phyloP scores from a whole-genome alignment of 1,284 basidiomycete genomes.

The Kalmanozyma brasiliensis region DNA sequence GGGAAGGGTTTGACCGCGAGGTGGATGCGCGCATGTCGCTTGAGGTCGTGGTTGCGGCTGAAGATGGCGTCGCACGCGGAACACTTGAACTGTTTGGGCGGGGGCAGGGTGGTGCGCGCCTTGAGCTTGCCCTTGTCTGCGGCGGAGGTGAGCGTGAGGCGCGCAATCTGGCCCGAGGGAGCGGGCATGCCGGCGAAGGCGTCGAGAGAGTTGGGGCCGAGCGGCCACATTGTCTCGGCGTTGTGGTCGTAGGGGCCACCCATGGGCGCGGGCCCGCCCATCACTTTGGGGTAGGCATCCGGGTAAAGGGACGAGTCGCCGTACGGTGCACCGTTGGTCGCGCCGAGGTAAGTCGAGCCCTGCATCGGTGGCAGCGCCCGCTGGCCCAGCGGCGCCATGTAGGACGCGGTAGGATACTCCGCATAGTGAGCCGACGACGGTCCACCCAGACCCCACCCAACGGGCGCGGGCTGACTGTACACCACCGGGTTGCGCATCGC shows the following conservation, averaged over 20 bases:
- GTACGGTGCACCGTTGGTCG: constrained; percentile 18
- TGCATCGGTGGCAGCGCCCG: constrained; percentile 16
- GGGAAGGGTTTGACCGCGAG: constrained; percentile 62
- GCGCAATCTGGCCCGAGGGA: constrained; percentile 17
- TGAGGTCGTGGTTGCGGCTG: constrained; percentile 63
- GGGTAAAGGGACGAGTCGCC: constrained; percentile 21
- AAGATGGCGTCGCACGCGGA: constrained; percentile 59
- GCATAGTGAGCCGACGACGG: constrained; percentile 21
- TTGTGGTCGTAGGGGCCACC: constrained; percentile 25
- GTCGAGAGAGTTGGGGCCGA: constrained; percentile 39
- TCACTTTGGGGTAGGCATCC: constrained; percentile 23
- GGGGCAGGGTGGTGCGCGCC: constrained; percentile 29
- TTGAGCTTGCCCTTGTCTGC: constrained; percentile 36
- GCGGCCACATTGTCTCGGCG: constrained; percentile 36
- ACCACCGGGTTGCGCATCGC: constrained; percentile 37
- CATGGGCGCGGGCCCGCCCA: constrained; percentile 12
- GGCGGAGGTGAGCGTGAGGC: constrained; percentile 35
- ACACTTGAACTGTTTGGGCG: constrained; percentile 56
- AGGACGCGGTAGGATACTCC: constrained; percentile 42
- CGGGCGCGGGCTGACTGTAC: constrained; percentile 37
- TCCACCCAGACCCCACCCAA: constrained; percentile 16
- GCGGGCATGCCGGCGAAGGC: constrained; percentile 42
- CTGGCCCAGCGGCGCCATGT: constrained; percentile 22
- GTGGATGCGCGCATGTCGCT: constrained; percentile 63
- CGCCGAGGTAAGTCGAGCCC: constrained; percentile 17